These are phyloP conservation scores for Astraeus odoratus DNA, from an alignment of 768 basidiomycete genomes.

Conservation along the genomic window DNA sequence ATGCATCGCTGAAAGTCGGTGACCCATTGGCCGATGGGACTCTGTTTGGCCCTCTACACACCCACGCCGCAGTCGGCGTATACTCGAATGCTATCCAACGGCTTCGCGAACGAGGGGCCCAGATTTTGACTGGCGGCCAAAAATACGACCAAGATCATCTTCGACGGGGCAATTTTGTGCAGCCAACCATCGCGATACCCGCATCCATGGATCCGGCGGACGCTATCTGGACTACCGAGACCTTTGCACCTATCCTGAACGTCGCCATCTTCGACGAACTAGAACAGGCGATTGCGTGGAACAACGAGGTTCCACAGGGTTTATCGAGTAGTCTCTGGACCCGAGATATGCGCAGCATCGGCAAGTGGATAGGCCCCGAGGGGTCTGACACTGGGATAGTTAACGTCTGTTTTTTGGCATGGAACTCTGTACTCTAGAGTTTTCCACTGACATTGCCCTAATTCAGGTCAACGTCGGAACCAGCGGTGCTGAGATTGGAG, in stretches of 20 bases:
- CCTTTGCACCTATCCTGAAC: slow-evolving; percentile 85
- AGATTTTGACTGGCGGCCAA: slow-evolving; percentile 70
- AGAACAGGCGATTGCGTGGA: slow-evolving; percentile 83
- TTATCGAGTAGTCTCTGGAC: slow-evolving; percentile 91
- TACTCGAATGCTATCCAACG: slow-evolving; percentile 57
- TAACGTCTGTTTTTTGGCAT: slow-evolving; percentile 52
- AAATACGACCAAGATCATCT: slow-evolving; percentile 46
- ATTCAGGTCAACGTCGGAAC: slow-evolving; percentile 59
- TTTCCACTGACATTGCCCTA: neutral
- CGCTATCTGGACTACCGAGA: slow-evolving; percentile 70
- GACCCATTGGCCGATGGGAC: slow-evolving; percentile 74
- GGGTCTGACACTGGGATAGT: slow-evolving; percentile 92
- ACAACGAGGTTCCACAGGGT: slow-evolving; percentile 88
- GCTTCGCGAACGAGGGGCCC: slow-evolving; percentile 59
- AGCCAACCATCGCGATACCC: slow-evolving; percentile 78
- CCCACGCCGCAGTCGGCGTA: slow-evolving; percentile 53
- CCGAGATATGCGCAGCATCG: slow-evolving; percentile 71
- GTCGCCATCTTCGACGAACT: slow-evolving; percentile 82
- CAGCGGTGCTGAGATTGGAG: slow-evolving; percentile 69
- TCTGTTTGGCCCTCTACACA: slow-evolving; percentile 85
- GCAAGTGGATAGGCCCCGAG: slow-evolving; percentile 86
- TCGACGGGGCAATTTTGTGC: slow-evolving; percentile 76
- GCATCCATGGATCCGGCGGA: slow-evolving; percentile 46
- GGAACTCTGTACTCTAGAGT: too few species aligned
- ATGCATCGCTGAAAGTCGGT: slow-evolving; percentile 67